A percentile compares a stretch with the other conserved stretches of the same genome.
phyloP scores from a whole-genome alignment of 805 yeast genomes.

The Ogataea sp. region DNA sequence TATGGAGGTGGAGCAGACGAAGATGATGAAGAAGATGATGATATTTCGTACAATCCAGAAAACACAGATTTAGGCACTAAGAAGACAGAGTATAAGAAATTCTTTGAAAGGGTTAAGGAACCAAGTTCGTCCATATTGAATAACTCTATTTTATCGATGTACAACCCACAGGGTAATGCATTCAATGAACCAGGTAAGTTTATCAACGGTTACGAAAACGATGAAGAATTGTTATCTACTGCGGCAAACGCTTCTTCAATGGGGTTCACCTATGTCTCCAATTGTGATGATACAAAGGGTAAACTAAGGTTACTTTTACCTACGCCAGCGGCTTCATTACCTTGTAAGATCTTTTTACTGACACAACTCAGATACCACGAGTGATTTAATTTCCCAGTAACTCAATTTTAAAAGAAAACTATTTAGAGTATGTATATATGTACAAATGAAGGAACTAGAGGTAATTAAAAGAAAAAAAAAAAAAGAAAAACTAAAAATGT shows the following conservation, averaged over 20 bases:
- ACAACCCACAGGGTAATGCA: conserved; percentile 23
- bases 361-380: conserved; percentile 82
- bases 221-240: conserved; percentile 31
- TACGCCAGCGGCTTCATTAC: conserved; percentile 72
- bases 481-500: too few species aligned
- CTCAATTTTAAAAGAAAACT: neutral
- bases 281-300: conserved; percentile 58
- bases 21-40: conserved; percentile 9
- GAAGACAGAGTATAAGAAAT: conserved; percentile 8
- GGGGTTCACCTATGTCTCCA: conserved; percentile 67
- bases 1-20: conserved; percentile 20
- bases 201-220: conserved; percentile 26
- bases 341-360: conserved; percentile 62
- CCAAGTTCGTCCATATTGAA: conserved; percentile 51
- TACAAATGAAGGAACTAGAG: neutral
- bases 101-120: conserved; percentile 25
- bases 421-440: neutral
- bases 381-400: conserved; percentile 22
- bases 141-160: conserved; percentile 66
- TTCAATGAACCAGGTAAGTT: conserved; percentile 16
- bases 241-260: conserved; percentile 52
- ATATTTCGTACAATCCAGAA: conserved; percentile 1
- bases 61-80: neutral
- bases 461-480: neutral
- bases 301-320: conserved; percentile 73